A percentile compares a stretch with the other conserved stretches of the same genome.
phyloP scores from a whole-genome alignment of 257 asterid genomes.

The Solanum tacnaense region DNA sequence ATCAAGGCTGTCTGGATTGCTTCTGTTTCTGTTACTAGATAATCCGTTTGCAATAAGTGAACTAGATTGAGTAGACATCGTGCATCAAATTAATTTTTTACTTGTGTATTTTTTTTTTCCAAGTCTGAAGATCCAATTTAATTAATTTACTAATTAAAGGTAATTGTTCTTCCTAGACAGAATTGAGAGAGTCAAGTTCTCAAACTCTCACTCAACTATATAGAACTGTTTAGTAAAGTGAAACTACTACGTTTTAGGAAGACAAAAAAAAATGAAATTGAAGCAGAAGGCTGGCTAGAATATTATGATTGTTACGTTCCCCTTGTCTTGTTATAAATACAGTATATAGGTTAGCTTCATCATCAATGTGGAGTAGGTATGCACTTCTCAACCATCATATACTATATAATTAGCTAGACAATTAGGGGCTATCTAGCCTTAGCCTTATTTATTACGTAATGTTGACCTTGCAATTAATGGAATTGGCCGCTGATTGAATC shows the following conservation, averaged over 20 bases:
- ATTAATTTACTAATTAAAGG: neutral
- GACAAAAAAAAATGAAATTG: neutral
- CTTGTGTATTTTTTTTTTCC: neutral
- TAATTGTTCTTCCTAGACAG: neutral
- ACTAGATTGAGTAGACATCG: neutral
- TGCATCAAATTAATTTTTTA: neutral
- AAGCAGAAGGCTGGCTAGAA: neutral
- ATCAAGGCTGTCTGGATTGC: neutral
- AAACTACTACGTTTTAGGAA: neutral
- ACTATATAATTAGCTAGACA: neutral
- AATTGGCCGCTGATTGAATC: neutral
- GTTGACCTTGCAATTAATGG: neutral
- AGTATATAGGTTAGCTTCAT: neutral
- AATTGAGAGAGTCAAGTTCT: neutral
- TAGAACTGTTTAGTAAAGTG: neutral
- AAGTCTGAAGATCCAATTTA: neutral
- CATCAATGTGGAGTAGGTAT: neutral
- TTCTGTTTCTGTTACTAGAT: neutral
- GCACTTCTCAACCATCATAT: neutral
- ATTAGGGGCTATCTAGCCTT: neutral
- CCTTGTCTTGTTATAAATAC: neutral
- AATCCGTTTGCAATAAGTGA: neutral
- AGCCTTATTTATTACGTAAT: neutral
- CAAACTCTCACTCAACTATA: neutral
- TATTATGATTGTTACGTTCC: neutral